Base-by-base conservation (phyloP, 345 rosid species). In the Melastoma malabathricum region DNA sequence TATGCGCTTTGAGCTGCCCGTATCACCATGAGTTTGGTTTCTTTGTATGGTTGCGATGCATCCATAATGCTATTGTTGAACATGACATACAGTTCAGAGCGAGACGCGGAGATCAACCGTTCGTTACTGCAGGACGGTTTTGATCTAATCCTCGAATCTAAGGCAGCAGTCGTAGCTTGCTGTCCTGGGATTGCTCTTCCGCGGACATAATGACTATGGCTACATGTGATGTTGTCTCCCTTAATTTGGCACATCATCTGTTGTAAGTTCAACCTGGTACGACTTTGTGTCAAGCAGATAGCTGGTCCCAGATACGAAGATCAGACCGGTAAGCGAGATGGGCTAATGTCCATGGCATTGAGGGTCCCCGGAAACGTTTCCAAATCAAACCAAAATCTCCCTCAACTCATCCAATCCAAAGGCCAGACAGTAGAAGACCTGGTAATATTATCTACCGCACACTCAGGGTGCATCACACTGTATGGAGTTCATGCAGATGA, bases 271-370 rank as follows among this genome's bases (percentile, higher is more conserved):
- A n/a, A n/a, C 9, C 9, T 5, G 38, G 38, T 29, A 4, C 38
- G 9, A 29, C 9, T 29, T 29, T 29, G 38, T 29, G 38, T 29
- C 38, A 47, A 17, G 17, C 23, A 47, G 13, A 5, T 47, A 18
- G 50, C 20, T 47, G 50, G 50, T 47, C 25, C 50, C 1, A 47
- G 50, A 22, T 22, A 10, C 4, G 50, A 47, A 6, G 23, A 15
- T 47, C 50, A 18, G 23, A 47, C 18, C 3, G 50, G 50, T 16
- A 20, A 20, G 43, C 31, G 54, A 51, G 54, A 51, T 15, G 54
- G 44, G 39, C 54, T 31, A 38, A 51, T 43, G 18, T 51, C 54
- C 22, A 17, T 38, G 54, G 54, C 43, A 15, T 15, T n/a, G 13
- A 31, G 22, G 38, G 19, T 50, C 20, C 15, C 38, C 43, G 15